These are phyloP conservation scores for Thielaviopsis cerberus DNA, from an alignment of 2,329 filamentous ascomycete species.

Conservation along the genomic window DNA sequence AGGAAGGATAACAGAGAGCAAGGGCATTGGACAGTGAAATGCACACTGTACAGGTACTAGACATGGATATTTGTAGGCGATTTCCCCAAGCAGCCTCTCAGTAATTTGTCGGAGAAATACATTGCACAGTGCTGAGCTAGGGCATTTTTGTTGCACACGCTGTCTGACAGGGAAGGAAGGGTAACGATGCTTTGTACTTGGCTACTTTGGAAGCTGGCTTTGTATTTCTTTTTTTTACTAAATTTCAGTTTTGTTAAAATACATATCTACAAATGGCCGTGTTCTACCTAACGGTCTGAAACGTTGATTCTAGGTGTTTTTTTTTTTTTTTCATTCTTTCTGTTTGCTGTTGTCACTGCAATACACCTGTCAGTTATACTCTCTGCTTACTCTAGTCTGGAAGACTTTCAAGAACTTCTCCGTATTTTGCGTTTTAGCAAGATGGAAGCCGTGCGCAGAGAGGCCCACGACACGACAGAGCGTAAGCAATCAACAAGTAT, in stretches of 20 bases:
- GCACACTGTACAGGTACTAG: neutral
- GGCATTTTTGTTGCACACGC: neutral
- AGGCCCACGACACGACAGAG: neutral
- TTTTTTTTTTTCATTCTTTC: neutral
- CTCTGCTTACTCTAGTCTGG: neutral
- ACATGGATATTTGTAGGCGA: neutral
- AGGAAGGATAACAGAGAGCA: neutral
- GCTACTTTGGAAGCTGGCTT: neutral
- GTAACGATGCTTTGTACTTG: neutral
- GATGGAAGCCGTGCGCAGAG: neutral
- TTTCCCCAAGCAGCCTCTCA: neutral
- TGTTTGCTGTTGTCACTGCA: too few relatives aligned
- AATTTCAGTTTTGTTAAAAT: neutral
- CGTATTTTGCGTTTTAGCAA: neutral
- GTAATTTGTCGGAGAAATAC: neutral
- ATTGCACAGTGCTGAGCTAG: neutral
- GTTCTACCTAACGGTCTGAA: neutral
- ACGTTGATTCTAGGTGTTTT: neutral
- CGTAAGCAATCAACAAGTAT: neutral
- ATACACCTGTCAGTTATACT: too few relatives aligned
- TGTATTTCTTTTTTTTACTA: neutral
- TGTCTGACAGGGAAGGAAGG: neutral
- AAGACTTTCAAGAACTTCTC: neutral
- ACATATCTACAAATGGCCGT: neutral
- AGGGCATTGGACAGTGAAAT: neutral